Conservation (phyloP, 176 grass and related monocot species). For the Cenchrus fungigraminus region DNA sequence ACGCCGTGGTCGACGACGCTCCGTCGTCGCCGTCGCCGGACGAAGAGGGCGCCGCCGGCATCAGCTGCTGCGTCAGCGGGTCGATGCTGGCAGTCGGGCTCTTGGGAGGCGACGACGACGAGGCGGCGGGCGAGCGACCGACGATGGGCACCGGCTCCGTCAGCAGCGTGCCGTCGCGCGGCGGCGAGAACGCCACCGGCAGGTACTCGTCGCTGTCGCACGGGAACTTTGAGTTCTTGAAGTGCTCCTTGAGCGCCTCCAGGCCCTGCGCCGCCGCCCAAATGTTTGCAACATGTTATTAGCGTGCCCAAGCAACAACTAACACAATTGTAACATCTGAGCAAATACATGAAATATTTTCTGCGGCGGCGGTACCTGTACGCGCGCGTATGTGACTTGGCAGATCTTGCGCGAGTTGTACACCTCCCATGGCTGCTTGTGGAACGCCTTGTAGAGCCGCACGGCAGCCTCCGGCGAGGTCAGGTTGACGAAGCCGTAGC, state of each 20-base stretch:
- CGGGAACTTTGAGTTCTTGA: slow-evolving; percentile 98
- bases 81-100: slow-evolving; percentile 27
- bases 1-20: slow-evolving; percentile 69
- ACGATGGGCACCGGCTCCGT: slow-evolving; percentile 82
- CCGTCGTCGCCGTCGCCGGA: slow-evolving; percentile 74
- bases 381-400: slow-evolving; percentile 97
- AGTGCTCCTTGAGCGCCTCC: slow-evolving; percentile 94
- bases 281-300: neutral
- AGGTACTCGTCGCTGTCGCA: slow-evolving; percentile 98
- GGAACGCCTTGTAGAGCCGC: slow-evolving; percentile 92
- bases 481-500: slow-evolving; percentile 97
- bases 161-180: slow-evolving; percentile 81
- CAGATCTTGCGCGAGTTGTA: slow-evolving; percentile 99
- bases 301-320: neutral
- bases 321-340: neutral
- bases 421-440: slow-evolving; percentile 96
- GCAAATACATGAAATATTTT: no score
- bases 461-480: slow-evolving; percentile 89
- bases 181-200: slow-evolving; percentile 80
- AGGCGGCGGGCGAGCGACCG: slow-evolving; percentile 43
- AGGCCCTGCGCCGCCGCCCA: slow-evolving; percentile 52
- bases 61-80: slow-evolving; percentile 32
- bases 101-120: slow-evolving; percentile 23
- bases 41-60: slow-evolving; percentile 13
- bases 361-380: slow-evolving; percentile 53